Conservation (phyloP, 108 stramenopile species). For the Asterionellopsis glacialis region DNA sequence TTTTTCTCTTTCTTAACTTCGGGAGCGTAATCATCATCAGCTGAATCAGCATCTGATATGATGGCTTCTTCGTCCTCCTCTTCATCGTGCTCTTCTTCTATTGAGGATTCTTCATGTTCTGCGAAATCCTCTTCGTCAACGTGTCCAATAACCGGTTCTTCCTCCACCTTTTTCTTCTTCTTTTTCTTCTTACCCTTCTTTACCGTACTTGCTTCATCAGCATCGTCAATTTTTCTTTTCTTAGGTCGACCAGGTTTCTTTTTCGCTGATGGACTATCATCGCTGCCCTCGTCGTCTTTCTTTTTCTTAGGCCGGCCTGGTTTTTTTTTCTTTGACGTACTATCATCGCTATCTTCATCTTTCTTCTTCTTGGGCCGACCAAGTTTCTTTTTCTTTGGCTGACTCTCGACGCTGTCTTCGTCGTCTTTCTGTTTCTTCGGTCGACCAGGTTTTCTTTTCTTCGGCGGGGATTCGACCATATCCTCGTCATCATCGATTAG, state of each 20-base stretch:
- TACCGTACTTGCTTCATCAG: no score
- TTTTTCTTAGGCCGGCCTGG: neutral
- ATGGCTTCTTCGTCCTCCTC: neutral
- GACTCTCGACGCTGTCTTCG: neutral
- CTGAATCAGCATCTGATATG: neutral
- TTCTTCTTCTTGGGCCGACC: neutral
- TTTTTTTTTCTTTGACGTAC: neutral
- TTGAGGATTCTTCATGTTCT: neutral
- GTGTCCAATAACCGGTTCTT: neutral
- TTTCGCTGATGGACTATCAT: neutral
- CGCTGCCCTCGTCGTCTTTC: neutral
- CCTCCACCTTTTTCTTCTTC: neutral
- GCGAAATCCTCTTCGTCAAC: neutral
- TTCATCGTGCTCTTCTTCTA: neutral
- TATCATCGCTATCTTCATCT: neutral
- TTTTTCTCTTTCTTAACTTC: neutral
- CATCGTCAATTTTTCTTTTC: neutral
- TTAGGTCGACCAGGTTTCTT: neutral
- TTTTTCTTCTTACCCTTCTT: constrained; percentile 2
- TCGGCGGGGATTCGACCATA: neutral
- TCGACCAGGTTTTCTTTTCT: constrained; percentile 9
- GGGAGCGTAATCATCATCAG: neutral
- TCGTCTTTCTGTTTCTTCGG: neutral
- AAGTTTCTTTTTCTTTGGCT: neutral
- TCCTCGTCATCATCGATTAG: neutral